A percentile compares a stretch with the other conserved stretches of the same genome.
phyloP scores from a whole-genome alignment of 176 grass and related monocot species.

The Puccinellia tenuiflora region DNA sequence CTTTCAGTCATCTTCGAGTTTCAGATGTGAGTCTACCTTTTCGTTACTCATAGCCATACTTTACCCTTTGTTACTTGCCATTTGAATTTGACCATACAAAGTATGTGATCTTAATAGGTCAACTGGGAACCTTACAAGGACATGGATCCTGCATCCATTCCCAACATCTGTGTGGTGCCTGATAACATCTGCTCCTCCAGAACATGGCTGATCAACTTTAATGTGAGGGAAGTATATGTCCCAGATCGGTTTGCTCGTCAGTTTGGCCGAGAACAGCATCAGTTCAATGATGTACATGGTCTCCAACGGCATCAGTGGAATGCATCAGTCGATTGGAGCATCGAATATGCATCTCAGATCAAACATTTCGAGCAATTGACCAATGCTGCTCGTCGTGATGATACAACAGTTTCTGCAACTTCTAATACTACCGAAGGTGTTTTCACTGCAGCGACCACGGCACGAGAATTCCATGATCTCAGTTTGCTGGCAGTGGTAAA shows the following conservation, averaged over 20 bases:
- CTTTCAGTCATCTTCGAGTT: conserved; percentile 5
- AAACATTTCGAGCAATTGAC: conserved; percentile 1
- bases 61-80: not conserved
- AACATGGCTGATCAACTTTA: conserved; percentile 19
- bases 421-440: not conserved
- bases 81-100: not conserved
- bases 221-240: conserved; percentile 11
- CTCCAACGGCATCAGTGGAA: conserved; percentile 14
- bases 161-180: not conserved
- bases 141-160: conserved; percentile 10
- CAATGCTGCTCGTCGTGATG: not conserved
- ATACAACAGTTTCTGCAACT: not conserved
- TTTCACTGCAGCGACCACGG: not conserved
- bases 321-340: conserved; percentile 11
- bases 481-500: not conserved
- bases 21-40: conserved; percentile 8
- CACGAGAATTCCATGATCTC: not conserved
- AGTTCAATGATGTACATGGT: not conserved
- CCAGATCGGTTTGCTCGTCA: conserved; percentile 24
- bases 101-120: not conserved
- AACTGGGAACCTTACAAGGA: conserved; percentile 21
- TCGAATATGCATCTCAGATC: conserved; percentile 1
- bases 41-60: not conserved
- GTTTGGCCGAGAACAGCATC: conserved; percentile 21
- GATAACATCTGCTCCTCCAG: conserved; percentile 2